These are phyloP conservation scores for Boletus bicolor DNA, from an alignment of 768 basidiomycete species.

Conservation along the genomic window DNA sequence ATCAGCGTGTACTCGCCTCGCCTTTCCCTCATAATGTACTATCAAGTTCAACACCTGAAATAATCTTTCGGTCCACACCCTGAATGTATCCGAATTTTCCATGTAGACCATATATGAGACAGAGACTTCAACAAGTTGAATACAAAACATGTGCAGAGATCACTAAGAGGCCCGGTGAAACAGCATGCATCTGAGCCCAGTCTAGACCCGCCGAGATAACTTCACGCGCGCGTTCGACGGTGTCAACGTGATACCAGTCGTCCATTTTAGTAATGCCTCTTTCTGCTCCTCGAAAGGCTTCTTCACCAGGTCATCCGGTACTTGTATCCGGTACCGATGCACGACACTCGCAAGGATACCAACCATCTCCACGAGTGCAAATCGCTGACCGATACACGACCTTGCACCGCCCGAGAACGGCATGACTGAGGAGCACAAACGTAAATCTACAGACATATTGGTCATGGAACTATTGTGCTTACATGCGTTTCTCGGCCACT, in stretches of 20 bases:
- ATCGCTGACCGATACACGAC: constrained; percentile 49
- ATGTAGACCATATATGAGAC: not conserved
- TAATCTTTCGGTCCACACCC: not conserved
- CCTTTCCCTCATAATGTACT: not conserved
- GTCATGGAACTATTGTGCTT: constrained; percentile 6
- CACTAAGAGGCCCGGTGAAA: not conserved
- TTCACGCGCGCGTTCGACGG: constrained; percentile 31
- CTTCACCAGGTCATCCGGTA: constrained; percentile 36
- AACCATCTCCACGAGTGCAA: constrained; percentile 41
- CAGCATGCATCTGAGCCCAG: not conserved
- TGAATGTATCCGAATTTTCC: not conserved
- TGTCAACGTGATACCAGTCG: constrained; percentile 33
- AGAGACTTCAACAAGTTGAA: not conserved
- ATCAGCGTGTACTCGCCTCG: not conserved
- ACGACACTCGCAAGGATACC: constrained; percentile 44
- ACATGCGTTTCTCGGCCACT: constrained; percentile 54
- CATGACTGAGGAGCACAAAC: constrained; percentile 28
- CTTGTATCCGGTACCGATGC: constrained; percentile 38
- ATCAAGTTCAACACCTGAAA: not conserved
- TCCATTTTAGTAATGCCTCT: constrained; percentile 36
- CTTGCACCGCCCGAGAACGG: constrained; percentile 46
- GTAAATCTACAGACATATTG: not conserved
- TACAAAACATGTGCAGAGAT: not conserved
- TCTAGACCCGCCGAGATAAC: constrained; percentile 17
- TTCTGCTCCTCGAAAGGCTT: constrained; percentile 34